Conservation (phyloP, 768 basidiomycete species). For the Russula earlei region DNA sequence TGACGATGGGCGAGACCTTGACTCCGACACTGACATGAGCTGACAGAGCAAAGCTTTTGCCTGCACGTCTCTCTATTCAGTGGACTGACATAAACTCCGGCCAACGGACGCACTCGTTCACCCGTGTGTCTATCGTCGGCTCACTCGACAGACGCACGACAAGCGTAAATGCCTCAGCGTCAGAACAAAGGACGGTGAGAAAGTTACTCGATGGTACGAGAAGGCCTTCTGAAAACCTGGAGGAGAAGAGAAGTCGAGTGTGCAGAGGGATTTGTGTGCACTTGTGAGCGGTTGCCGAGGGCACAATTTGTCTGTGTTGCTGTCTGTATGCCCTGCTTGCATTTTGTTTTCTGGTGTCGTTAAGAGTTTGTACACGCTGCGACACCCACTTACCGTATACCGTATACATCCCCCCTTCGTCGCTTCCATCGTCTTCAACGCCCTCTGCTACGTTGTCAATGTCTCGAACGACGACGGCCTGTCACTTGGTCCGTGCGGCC, state of each 20-base stretch:
- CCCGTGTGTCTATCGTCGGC: neutral
- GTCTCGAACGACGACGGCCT: constrained; percentile 13
- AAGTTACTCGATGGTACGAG: neutral
- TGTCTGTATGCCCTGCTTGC: constrained; percentile 28
- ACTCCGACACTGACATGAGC: neutral
- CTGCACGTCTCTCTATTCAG: neutral
- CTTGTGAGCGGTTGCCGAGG: constrained; percentile 10
- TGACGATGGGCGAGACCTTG: constrained; percentile 12
- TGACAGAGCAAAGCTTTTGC: neutral
- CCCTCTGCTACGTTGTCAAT: constrained; percentile 21
- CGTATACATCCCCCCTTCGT: constrained; percentile 30
- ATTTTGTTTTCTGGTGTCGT: constrained; percentile 71
- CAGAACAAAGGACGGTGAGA: neutral
- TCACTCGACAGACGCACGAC: neutral
- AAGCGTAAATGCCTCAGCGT: neutral
- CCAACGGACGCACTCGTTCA: neutral
- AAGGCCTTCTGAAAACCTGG: neutral
- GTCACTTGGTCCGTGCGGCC: constrained; percentile 47
- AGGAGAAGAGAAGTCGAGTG: neutral
- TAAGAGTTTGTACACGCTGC: constrained; percentile 60
- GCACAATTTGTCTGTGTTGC: constrained; percentile 27
- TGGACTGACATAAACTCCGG: neutral
- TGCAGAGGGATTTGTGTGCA: neutral
- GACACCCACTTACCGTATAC: constrained; percentile 52
- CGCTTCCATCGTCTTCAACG: constrained; percentile 26